phyloP scores from a whole-genome alignment of 1,284 basidiomycete species.

The Rhodotorula sp. region DNA sequence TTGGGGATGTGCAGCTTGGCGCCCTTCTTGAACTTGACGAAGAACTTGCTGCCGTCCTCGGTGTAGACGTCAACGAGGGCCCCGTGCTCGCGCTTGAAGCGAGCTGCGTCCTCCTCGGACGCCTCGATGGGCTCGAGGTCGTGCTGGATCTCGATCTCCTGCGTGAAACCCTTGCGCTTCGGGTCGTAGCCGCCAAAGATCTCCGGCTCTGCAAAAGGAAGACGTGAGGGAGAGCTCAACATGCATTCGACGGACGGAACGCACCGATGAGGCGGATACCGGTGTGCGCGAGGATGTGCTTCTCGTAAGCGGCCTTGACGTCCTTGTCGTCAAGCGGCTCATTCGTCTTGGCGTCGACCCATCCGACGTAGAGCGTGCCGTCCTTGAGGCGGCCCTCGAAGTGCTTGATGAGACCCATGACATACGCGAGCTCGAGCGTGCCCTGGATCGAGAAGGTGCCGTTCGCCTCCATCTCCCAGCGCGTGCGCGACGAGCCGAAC shows the following conservation, averaged over 20 bases:
- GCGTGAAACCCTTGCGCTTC: constrained; percentile 93
- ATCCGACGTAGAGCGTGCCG: constrained; percentile 89
- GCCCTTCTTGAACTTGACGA: constrained; percentile 98
- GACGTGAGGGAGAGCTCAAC: constrained; percentile 2
- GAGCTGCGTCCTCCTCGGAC: constrained; percentile 81
- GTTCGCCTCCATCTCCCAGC: constrained; percentile 98
- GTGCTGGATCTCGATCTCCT: constrained; percentile 94
- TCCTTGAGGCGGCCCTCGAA: constrained; percentile 94
- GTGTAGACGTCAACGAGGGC: constrained; percentile 89
- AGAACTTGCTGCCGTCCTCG: constrained; percentile 85
- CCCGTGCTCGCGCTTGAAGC: constrained; percentile 95
- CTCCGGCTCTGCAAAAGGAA: constrained; percentile 67
- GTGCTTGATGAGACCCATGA: constrained; percentile 98
- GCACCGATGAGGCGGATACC: constrained; percentile 80
- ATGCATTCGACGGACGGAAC: constrained; percentile 56
- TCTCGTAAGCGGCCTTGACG: constrained; percentile 87
- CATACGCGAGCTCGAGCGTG: constrained; percentile 98
- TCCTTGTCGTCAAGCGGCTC: constrained; percentile 99
- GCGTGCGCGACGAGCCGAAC: constrained; percentile 96
- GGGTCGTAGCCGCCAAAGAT: constrained; percentile 97
- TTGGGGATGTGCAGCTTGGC: constrained; percentile 92
- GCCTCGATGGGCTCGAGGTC: constrained; percentile 96
- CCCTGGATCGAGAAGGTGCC: constrained; percentile 95
- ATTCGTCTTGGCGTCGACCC: constrained; percentile 91
- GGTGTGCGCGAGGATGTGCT: constrained; percentile 86